Evolutionary conservation across 2,329 filamentous ascomycete genomes (phyloP), one percentile per base, ranked within the genome.

Genomic region (Fusarium protoensiforme): DNA sequence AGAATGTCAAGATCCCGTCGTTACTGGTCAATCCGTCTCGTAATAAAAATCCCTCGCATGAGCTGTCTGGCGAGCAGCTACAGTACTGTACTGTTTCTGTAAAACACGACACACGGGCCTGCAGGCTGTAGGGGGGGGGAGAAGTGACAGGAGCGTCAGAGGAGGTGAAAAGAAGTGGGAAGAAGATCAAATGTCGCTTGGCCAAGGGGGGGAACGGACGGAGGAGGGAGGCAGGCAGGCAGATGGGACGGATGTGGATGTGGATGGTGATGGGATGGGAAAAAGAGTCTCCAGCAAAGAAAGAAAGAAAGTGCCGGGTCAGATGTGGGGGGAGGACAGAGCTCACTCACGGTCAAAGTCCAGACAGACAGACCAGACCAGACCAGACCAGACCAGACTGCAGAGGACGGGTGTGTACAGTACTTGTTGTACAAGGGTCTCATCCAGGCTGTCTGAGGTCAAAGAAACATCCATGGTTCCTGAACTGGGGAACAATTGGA

Each of bases 241-340:
- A 57, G 61, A 71, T 64, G 65, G 43, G 43, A 48, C 24, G 22
- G 43, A 43, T 43, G 39, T 41, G 39, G 39, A 41, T 41, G 39
- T 4, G 39, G 20, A 41, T 22, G 39, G 39, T n/a, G 39, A 43
- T 43, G 39, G 41, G 41, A 46, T 51, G 36, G 67, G 70, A 64
- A 68, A 75, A 65, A 59, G 72, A 65, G 46, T 51, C 58, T 53
- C 69, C 41, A 53, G 48, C 33, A 59, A 27, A 53, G 62, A 68
- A 51, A 53, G 62, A 68, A 51, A 71, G 61, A 69, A 66, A 75
- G 72, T 75, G 64, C 72, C 67, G 69, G 63, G 64, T 62, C 64
- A 24, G 46, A 69, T 69, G 73, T 75, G 73, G 69, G 70, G 72
- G 67, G 59, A 24, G 67, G 39, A 59, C 46, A 53, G 58, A 41